Conservation (phyloP, 1,284 basidiomycete species). For the Amylostereum areolatum region DNA sequence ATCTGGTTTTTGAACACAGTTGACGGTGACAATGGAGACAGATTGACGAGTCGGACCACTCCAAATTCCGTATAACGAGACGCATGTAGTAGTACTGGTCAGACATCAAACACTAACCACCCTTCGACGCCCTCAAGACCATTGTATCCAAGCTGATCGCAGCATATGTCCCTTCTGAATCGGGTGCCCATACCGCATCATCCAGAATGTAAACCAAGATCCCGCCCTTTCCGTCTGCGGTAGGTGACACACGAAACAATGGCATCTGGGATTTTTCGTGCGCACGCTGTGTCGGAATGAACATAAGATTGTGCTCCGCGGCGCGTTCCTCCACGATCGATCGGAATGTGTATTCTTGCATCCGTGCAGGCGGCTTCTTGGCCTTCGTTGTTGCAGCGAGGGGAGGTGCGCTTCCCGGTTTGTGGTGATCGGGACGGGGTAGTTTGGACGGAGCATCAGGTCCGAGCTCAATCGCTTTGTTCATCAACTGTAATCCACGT, state of each 20-base stretch:
- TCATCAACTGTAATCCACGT: slow-evolving; percentile 85
- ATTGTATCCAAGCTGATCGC: slow-evolving; percentile 65
- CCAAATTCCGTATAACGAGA: too few relatives aligned
- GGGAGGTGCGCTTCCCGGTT: slow-evolving; percentile 21
- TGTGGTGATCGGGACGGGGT: slow-evolving; percentile 55
- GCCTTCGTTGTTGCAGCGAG: slow-evolving; percentile 19
- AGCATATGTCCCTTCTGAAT: slow-evolving; percentile 46
- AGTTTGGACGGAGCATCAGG: slow-evolving; percentile 62
- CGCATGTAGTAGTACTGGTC: too few relatives aligned
- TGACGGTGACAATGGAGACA: too few relatives aligned
- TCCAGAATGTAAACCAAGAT: slow-evolving; percentile 81
- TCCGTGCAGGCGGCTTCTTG: slow-evolving; percentile 38
- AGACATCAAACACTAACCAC: too few relatives aligned
- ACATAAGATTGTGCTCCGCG: slow-evolving; percentile 78
- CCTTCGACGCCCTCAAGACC: slow-evolving; percentile 53
- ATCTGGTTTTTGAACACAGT: too few relatives aligned
- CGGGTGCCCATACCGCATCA: slow-evolving; percentile 80
- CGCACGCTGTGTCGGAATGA: slow-evolving; percentile 80
- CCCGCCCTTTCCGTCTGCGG: slow-evolving; percentile 79
- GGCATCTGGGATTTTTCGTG: slow-evolving; percentile 83
- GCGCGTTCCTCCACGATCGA: slow-evolving; percentile 87
- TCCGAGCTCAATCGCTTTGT: slow-evolving; percentile 83
- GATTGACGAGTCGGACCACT: too few relatives aligned
- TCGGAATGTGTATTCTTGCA: slow-evolving; percentile 84
- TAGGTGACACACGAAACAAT: slow-evolving; percentile 75